Evolutionary conservation across 192 early-diverging fungal genomes (phyloP), one percentile per base, ranked within the genome.

Genomic region (Allomyces arbusculus): DNA sequence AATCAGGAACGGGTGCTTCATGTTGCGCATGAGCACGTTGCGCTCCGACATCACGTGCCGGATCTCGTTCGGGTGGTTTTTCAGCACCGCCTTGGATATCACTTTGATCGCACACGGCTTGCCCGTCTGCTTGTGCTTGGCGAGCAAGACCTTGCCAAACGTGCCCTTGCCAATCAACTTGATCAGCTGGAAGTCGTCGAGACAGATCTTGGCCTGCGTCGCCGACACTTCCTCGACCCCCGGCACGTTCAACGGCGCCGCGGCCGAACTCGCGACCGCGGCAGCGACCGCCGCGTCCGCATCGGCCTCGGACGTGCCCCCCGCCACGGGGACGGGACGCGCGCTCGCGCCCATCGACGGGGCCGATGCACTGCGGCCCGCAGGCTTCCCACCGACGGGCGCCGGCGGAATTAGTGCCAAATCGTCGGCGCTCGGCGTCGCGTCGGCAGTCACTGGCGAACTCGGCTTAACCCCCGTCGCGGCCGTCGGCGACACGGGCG

Each of bases 101-200:
- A 89, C 80, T 73, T 89, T 89, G 72, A 89, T 86, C 28, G 87
- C 87, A 72, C 75, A 79, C 61, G 78, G 74, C 62, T 74, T 77
- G 65, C 76, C 77, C 12, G 86, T 86, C 70, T 88, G 81, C 74
- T 85, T 89, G 69, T 89, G 86, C 16, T 81, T 75, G 24, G 86
- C 87, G 28, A 87, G 78, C 73, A 88, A 72, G 16, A 89, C 87
- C 68, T 83, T 80, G 14, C 28, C 24, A 25, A 64, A 64, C 55
- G n/a, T 23, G 80, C 80, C 87, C 71, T 87, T 87, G 23, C 87
- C 87, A 55, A 89, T 82, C 22, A 89, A 77, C 66, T 86, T 89
- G 25, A 89, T 74, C 24, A 87, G 75, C 44, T 82, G 79, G 66
- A 89, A 89, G 66, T 87, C 85, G 43, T 80, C 77, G 10, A 79